Percentiles rank a stretch among this genome's conserved stretches.
Evolutionary conservation across 2,329 filamentous ascomycete species (phyloP).

Genomic region (Tricladium varicosporioides): DNA sequence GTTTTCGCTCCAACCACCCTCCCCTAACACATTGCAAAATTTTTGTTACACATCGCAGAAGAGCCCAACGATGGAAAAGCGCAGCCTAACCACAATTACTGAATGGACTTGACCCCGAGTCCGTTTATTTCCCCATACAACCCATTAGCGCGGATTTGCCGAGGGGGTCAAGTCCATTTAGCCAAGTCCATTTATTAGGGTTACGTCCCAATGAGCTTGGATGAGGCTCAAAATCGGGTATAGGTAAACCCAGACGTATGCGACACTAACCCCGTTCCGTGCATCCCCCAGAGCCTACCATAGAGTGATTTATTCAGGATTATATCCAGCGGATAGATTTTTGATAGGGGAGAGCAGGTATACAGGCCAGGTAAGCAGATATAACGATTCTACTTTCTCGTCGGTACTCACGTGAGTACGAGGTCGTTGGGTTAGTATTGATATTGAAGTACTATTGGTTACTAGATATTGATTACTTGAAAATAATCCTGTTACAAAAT

Average conservation of each 20-base stretch:
- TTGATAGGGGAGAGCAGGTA: conserved; percentile 7
- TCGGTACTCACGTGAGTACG: too few species aligned
- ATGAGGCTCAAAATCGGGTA: conserved; percentile 11
- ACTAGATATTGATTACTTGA: too few species aligned
- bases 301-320: conserved; percentile 1
- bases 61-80: not conserved
- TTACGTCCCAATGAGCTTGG: conserved; percentile 7
- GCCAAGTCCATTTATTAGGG: conserved; percentile 9
- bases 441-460: too few species aligned
- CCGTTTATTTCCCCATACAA: too few species aligned
- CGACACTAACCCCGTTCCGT: conserved; percentile 1
- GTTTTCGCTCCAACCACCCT: not conserved
- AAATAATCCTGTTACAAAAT: too few species aligned
- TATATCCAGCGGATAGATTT: not conserved
- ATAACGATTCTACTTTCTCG: not conserved
- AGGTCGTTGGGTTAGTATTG: too few species aligned
- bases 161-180: too few species aligned
- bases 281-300: not conserved
- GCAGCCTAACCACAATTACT: too few species aligned
- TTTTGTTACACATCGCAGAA: not conserved
- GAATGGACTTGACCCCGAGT: too few species aligned
- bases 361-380: conserved; percentile 6
- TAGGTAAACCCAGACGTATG: conserved; percentile 1
- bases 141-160: too few species aligned
- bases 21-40: not conserved